phyloP scores from a whole-genome alignment of 306 rosid genomes.

The Lupinus albus region DNA sequence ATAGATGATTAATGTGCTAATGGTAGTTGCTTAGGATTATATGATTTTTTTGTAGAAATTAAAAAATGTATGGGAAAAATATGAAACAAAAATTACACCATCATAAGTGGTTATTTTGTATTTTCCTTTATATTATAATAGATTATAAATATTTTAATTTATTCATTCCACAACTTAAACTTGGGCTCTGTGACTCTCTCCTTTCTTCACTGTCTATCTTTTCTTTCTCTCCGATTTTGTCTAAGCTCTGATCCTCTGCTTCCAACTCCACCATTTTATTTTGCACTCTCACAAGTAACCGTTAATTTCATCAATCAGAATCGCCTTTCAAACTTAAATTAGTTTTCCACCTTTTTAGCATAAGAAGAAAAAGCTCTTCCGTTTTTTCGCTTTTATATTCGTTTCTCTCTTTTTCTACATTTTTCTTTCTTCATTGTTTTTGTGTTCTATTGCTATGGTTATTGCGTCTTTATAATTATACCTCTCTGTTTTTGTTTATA shows the following conservation, averaged over 20 bases:
- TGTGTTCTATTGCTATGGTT: slow-evolving; percentile 19
- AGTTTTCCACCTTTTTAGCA: neutral
- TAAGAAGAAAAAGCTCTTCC: slow-evolving; percentile 2
- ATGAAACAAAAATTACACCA: too few species aligned
- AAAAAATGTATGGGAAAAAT: too few species aligned
- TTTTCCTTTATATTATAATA: too few species aligned
- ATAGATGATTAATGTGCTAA: too few species aligned
- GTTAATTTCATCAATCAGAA: neutral
- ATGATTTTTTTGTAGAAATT: too few species aligned
- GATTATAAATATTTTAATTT: neutral
- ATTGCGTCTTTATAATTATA: neutral
- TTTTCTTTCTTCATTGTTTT: slow-evolving; percentile 9
- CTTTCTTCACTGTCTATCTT: neutral
- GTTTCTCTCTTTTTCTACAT: too few species aligned
- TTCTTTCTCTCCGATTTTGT: slow-evolving; percentile 22
- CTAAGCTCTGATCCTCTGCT: slow-evolving; percentile 36
- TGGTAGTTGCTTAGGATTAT: too few species aligned
- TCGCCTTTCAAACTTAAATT: neutral
- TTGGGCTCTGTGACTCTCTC: slow-evolving; percentile 30
- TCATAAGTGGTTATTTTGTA: too few species aligned
- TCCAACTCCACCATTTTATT: neutral
- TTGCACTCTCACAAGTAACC: slow-evolving; percentile 43
- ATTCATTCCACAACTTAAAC: neutral
- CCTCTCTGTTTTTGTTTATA: neutral
- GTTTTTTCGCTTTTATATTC: slow-evolving; percentile 9